These are phyloP conservation scores for Suillus discolor DNA, from an alignment of 768 basidiomycete species.

Conservation along the genomic window DNA sequence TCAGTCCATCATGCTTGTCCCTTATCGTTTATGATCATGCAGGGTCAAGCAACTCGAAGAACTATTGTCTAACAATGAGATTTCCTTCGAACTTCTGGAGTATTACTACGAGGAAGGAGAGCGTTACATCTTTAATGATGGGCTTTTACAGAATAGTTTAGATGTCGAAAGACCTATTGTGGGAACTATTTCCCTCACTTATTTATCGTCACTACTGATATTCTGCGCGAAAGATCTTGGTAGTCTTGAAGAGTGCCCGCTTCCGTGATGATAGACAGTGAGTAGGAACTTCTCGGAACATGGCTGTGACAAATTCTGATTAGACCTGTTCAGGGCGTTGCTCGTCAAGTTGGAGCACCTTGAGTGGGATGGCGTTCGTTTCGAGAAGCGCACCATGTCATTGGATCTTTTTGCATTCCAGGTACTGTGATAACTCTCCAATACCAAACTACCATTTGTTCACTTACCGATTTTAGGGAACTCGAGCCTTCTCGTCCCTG, in stretches of 20 bases:
- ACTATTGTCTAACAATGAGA: neutral
- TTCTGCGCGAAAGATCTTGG: neutral
- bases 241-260: neutral
- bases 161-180: conserved; percentile 2
- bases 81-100: conserved; percentile 5
- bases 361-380: conserved; percentile 4
- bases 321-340: neutral
- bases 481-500: neutral
- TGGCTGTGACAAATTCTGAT: neutral
- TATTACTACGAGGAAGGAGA: conserved; percentile 5
- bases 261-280: neutral
- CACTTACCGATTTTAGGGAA: neutral
- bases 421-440: neutral
- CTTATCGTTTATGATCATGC: neutral
- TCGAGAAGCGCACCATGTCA: neutral
- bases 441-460: neutral
- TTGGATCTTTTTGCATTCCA: neutral
- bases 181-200: neutral
- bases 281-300: neutral
- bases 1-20: neutral
- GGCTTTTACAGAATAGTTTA: neutral
- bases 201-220: neutral
- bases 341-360: neutral
- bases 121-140: neutral
- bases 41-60: neutral